Conservation (phyloP, 1,284 basidiomycete genomes). For the Ceratobasidium sp. region DNA sequence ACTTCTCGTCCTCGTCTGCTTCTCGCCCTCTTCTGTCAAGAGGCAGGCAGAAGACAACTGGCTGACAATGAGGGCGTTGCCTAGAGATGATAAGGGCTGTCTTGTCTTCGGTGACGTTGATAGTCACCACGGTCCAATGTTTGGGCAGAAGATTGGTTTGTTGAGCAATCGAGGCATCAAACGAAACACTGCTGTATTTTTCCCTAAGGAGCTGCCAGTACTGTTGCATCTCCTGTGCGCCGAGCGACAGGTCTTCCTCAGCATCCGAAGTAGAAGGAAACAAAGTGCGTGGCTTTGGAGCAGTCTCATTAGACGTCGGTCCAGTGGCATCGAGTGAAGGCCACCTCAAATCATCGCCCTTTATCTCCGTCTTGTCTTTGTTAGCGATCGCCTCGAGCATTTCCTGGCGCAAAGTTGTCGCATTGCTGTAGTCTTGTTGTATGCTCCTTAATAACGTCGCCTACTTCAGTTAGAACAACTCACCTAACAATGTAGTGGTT, state of each 20-base stretch:
- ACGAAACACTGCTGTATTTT: constrained; percentile 60
- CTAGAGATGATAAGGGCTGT: constrained; percentile 86
- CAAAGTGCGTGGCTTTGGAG: not conserved
- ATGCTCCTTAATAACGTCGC: constrained; percentile 43
- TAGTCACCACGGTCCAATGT: constrained; percentile 86
- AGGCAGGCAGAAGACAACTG: constrained; percentile 88
- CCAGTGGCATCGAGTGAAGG: constrained; percentile 52
- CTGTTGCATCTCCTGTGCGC: constrained; percentile 49
- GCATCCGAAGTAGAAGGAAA: constrained; percentile 43
- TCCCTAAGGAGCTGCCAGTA: constrained; percentile 68
- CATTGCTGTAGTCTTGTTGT: constrained; percentile 71
- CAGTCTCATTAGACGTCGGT: constrained; percentile 41
- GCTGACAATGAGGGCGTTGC: constrained; percentile 67
- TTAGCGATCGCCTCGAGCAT: constrained; percentile 72
- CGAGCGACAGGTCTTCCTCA: constrained; percentile 51
- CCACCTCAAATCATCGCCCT: constrained; percentile 71
- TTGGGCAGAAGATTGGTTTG: constrained; percentile 64
- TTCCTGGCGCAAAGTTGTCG: constrained; percentile 82
- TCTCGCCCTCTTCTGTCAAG: constrained; percentile 81
- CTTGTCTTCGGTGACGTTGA: constrained; percentile 83
- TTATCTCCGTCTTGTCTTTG: constrained; percentile 49
- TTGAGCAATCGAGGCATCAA: constrained; percentile 55
- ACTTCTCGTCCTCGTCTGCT: constrained; percentile 67
- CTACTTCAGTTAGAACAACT: constrained; percentile 43
- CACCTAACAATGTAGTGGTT: constrained; percentile 73